Conservation (phyloP, 2,329 filamentous ascomycete genomes). For the Calonectria pteridis region DNA sequence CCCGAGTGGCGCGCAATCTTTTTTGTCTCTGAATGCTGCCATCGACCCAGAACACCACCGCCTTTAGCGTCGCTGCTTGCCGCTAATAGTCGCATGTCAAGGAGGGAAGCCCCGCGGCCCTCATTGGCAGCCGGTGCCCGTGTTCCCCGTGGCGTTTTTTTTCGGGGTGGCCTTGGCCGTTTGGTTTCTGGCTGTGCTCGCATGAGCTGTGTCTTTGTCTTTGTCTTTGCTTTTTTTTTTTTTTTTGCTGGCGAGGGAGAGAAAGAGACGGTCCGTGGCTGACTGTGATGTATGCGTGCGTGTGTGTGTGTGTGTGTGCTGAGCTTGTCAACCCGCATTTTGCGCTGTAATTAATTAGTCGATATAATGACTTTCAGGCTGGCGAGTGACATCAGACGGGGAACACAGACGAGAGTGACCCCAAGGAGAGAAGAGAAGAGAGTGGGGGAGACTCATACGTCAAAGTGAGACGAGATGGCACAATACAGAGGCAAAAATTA, state of each 20-base stretch:
- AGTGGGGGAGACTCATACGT: neutral
- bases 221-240: neutral
- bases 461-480: neutral
- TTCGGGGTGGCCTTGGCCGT: neutral
- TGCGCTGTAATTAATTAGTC: neutral
- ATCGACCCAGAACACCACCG: neutral
- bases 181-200: constrained; percentile 17
- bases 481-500: neutral
- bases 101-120: constrained; percentile 14
- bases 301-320: too few relatives aligned
- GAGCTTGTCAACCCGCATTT: neutral
- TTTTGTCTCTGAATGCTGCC: constrained; percentile 3
- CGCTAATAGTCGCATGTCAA: constrained; percentile 35
- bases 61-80: constrained; percentile 29
- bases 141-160: constrained; percentile 31
- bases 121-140: constrained; percentile 36
- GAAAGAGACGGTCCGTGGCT: neutral
- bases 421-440: too few relatives aligned
- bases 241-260: neutral
- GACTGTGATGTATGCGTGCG: neutral
- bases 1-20: neutral
- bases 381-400: neutral
- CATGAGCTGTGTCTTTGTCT: constrained; percentile 22
- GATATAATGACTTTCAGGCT: neutral
- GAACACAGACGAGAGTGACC: neutral